Base-by-base conservation (phyloP, 2,329 filamentous ascomycete genomes). In the Ophiostoma montium region DNA sequence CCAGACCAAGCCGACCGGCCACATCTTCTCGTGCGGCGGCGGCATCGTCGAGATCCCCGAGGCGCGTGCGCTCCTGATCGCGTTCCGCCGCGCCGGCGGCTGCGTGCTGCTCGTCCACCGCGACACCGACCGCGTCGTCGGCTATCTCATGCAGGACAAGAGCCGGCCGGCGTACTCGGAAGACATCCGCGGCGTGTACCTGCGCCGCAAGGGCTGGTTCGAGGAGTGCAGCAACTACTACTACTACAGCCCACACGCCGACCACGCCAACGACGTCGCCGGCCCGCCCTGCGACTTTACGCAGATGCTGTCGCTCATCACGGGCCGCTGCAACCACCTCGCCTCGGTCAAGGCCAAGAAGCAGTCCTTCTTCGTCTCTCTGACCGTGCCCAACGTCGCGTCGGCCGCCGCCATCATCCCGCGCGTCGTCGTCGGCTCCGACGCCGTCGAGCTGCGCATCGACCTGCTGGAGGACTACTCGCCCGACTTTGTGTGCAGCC, bases 361-460 rank as follows among this genome's bases (percentile, higher is more conserved):
- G 56, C 78, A 86, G 45, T 92, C 86, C 18, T 96, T 94, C 70
- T 98, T 98, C 58, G 85, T 96, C 19, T 89, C 89, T 9, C 68
- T 98, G 44, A 96, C 92, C 0, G 70, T 92, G 47, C 86, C 89
- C 2, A 77, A 86, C 56, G 68, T 96, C 15, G 69, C 74, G 11
- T 68, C 76, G 18, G 76, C 81, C 30, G 62, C 78, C 9, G 70
- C 80, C 18, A 68, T 82, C 27, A 71, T 98, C 41, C 79, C 82
- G 2, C 71, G 78, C 47, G 82, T 88, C 39, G 79, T 84, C 12
- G 80, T 94, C 36, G 92, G 92, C 5, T 84, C 86, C 8, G 90
- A 98, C 66, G 92, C 90, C 3, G 86, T 96, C 11, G 92, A 98
- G 65, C 68, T 98, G 47, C 80, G 92, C n/a, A 86, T 95, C 4